phyloP scores from a whole-genome alignment of 2,329 filamentous ascomycete genomes.

The Stemphylium beticola region DNA sequence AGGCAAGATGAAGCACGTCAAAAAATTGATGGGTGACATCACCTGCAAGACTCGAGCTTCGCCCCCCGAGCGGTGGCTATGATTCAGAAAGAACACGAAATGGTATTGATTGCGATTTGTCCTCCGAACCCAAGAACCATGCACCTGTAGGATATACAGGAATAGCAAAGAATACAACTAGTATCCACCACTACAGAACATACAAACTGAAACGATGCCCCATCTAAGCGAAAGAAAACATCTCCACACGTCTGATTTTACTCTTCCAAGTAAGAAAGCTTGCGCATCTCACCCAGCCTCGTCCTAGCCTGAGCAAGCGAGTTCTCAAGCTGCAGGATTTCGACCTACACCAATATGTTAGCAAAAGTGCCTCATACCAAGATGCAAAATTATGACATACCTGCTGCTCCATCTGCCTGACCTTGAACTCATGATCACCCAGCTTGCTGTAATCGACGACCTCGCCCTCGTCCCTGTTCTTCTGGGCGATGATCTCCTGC shows the following conservation, averaged over 20 bases:
- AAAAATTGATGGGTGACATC: no score
- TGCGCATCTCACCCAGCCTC: constrained; percentile 94
- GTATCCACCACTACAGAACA: no score
- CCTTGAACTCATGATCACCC: constrained; percentile 96
- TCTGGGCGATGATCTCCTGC: constrained; percentile 89
- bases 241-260: constrained; percentile 7
- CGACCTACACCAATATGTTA: constrained; percentile 67
- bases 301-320: constrained; percentile 77
- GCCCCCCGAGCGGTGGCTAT: no score
- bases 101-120: no score
- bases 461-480: constrained; percentile 77
- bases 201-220: no score
- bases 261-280: constrained; percentile 78
- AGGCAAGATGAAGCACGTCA: no score
- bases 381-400: constrained; percentile 60
- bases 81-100: no score
- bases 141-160: no score
- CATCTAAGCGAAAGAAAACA: no score
- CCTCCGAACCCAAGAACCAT: no score
- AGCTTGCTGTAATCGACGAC: constrained; percentile 86
- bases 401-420: constrained; percentile 99
- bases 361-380: background rate
- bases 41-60: no score
- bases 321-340: constrained; percentile 96
- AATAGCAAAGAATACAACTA: no score